Percentiles rank a stretch among this genome's conserved stretches.
Evolutionary conservation across 176 grass and related monocot genomes (phyloP).

Genomic region (Poa annua): DNA sequence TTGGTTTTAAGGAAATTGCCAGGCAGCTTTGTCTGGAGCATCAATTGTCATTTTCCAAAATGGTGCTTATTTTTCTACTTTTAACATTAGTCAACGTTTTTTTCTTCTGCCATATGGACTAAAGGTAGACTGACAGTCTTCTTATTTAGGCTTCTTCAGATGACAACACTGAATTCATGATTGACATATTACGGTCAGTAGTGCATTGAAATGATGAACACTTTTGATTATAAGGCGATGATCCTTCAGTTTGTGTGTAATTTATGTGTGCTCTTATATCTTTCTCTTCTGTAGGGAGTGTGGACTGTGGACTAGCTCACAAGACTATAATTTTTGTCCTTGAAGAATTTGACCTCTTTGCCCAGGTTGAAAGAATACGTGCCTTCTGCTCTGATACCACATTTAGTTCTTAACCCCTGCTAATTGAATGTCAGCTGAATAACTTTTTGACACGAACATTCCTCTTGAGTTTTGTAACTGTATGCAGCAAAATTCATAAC

Average conservation of each 20-base stretch:
- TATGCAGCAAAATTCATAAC: slow-evolving; percentile 20
- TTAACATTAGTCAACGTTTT: background rate
- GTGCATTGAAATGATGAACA: slow-evolving; percentile 2
- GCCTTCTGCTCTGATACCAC: slow-evolving; percentile 37
- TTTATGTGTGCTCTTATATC: slow-evolving; percentile 27
- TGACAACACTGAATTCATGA: slow-evolving; percentile 90
- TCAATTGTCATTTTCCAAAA: slow-evolving; percentile 92
- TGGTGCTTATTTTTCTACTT: slow-evolving; percentile 56
- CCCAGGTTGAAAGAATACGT: slow-evolving; percentile 66
- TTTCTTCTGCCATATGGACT: slow-evolving; percentile 13
- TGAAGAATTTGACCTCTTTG: slow-evolving; percentile 95
- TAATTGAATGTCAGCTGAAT: slow-evolving; percentile 5
- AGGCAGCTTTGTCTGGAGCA: slow-evolving; percentile 91
- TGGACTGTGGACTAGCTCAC: slow-evolving; percentile 90
- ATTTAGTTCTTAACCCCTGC: slow-evolving; percentile 1
- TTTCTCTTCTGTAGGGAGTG: slow-evolving; percentile 70
- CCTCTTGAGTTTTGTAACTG: slow-evolving; percentile 8
- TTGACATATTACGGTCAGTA: slow-evolving; percentile 83
- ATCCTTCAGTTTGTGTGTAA: background rate
- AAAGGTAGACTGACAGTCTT: slow-evolving; percentile 35
- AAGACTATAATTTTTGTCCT: slow-evolving; percentile 80
- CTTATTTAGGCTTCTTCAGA: slow-evolving; percentile 87
- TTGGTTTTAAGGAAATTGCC: slow-evolving; percentile 81
- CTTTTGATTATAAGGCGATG: slow-evolving; percentile 17
- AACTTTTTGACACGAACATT: background rate